Base-by-base conservation (phyloP, 345 rosid genomes). In the Hibiscus syriacus region DNA sequence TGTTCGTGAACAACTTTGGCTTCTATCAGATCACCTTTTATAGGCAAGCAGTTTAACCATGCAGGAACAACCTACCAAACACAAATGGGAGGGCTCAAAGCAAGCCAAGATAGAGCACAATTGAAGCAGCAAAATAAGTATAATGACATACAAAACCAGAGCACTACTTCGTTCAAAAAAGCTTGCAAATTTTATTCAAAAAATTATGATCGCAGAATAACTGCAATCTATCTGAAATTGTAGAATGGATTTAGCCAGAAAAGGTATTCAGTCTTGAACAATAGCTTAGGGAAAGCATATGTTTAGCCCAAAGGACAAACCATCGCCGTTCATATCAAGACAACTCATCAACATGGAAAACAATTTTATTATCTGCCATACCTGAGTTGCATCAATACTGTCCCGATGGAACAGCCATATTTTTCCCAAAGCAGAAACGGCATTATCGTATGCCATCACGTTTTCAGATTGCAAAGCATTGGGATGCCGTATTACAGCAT, bases 401-500 rank as follows among this genome's bases (percentile, higher is more conserved):
- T 83, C 96, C 19, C 98, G 96, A 78, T 92, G 93, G 73, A 81
- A 90, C 71, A 85, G 90, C 74, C 97, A 92, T 74, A 92, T 89
- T 83, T 95, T 95, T 77, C 99, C 99, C 61, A 95, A 83, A 57
- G 99, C 96, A 22, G 99, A 95, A 71, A 95, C 99, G 74, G 99
- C 99, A 84, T 95, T 95, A 76, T 95, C 99, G 83, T 92, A 90
- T 68, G 94, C 99, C 99, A 92, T 92, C 48, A 90, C 72, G 74
- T 92, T 88, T 76, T 92, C 99, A 52, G 98, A 55, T 66, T 85
- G 87, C 80, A 81, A 75, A 20, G 99, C 93, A 73, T 81, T 87
- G 53, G 98, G 93, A 70, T 84, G 86, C 66, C 83, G 78, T 64
- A 95, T 79, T 77, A 95, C 98, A 77, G 87, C 83, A 80, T 90